These are phyloP conservation scores for Saccharomyces eubayanus DNA, from an alignment of 805 yeast species.

Conservation along the genomic window DNA sequence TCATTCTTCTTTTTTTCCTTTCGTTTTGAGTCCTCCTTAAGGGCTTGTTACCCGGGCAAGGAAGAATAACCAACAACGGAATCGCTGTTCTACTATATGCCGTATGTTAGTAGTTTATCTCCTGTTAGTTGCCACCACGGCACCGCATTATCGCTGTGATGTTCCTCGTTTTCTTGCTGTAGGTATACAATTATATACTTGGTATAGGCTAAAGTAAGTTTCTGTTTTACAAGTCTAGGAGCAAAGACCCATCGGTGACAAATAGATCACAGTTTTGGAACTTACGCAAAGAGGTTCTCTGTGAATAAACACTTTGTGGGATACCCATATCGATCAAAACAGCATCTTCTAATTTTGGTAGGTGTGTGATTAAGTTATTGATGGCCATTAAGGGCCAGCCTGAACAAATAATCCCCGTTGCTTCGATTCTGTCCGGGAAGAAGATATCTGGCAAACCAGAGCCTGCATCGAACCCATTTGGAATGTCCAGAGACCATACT, in stretches of 20 bases:
- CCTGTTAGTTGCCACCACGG: not conserved
- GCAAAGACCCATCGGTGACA: conserved; percentile 17
- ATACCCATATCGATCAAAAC: conserved; percentile 64
- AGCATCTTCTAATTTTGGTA: conserved; percentile 29
- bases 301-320: conserved; percentile 46
- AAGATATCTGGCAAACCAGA: conserved; percentile 42
- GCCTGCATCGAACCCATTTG: conserved; percentile 77
- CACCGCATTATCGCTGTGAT: not conserved
- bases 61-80: not conserved
- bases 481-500: conserved; percentile 59
- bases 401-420: conserved; percentile 56
- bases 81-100: not conserved
- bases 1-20: not conserved
- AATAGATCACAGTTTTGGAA: conserved; percentile 34
- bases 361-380: conserved; percentile 15
- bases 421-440: conserved; percentile 16
- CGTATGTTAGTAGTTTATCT: not conserved
- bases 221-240: conserved; percentile 7
- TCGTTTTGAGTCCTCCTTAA: conserved; percentile 1
- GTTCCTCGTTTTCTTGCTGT: not conserved
- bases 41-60: not conserved
- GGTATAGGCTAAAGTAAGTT: not conserved
- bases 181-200: not conserved
- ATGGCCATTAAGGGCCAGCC: conserved; percentile 68
- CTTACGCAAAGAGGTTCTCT: conserved; percentile 38